Evolutionary conservation across 176 grass and related monocot species (phyloP).

Genomic region (Eragrostis curvula): DNA sequence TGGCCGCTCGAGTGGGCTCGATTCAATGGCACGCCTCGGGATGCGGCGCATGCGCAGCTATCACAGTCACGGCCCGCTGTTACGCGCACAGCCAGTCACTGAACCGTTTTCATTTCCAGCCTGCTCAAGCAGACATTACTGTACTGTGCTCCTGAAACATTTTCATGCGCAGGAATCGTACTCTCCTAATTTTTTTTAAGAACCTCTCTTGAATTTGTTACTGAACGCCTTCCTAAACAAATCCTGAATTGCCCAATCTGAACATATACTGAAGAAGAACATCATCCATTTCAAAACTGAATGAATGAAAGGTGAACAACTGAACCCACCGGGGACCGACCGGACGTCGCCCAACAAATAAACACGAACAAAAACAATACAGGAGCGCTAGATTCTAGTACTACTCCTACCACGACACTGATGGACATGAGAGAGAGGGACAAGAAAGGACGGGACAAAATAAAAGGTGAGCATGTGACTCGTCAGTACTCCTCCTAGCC

Average conservation of each 20-base stretch:
- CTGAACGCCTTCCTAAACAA: too few relatives aligned
- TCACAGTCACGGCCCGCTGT: not conserved
- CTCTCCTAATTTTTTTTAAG: not conserved
- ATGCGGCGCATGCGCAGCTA: not conserved
- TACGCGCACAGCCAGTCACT: not conserved
- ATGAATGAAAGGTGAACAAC: not conserved
- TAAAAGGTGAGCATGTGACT: conserved; percentile 55
- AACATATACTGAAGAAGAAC: not conserved
- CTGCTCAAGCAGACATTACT: not conserved
- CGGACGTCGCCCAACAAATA: not conserved
- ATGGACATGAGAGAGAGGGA: not conserved
- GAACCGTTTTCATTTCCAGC: not conserved
- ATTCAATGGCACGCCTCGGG: not conserved
- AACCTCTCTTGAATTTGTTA: not conserved
- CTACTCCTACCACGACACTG: not conserved
- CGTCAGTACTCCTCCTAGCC: conserved; percentile 18
- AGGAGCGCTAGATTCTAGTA: conserved; percentile 24
- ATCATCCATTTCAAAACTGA: not conserved
- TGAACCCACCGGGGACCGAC: not conserved
- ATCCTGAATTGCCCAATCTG: not conserved
- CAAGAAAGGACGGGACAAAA: conserved; percentile 52
- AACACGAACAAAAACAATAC: too few relatives aligned
- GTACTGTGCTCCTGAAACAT: not conserved
- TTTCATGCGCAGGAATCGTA: not conserved
- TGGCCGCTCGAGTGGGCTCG: not conserved